phyloP scores from a whole-genome alignment of 768 basidiomycete genomes.

The Trametes gibbosa region DNA sequence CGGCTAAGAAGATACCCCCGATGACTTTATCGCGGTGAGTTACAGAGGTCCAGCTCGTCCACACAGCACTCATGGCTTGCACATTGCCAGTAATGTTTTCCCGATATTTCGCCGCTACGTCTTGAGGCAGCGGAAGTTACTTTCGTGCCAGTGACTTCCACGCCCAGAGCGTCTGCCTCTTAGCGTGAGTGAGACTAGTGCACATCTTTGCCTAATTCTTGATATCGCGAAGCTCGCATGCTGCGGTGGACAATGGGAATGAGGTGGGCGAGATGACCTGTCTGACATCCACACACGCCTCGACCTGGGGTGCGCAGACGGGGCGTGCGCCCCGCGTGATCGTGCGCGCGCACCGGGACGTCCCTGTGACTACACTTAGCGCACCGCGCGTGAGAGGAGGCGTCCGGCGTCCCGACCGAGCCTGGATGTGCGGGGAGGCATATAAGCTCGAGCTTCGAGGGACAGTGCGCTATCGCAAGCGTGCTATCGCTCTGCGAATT shows the following conservation, averaged over 20 bases:
- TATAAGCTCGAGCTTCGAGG: not conserved
- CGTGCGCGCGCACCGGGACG: not conserved
- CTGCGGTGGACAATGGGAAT: not conserved
- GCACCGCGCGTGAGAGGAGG: constrained; percentile 10
- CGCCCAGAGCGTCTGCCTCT: not conserved
- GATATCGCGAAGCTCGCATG: not conserved
- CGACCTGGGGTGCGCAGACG: not conserved
- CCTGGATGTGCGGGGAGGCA: not conserved
- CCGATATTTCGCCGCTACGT: not conserved
- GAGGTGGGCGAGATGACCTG: not conserved
- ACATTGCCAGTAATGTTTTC: not conserved
- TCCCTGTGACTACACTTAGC: constrained; percentile 7
- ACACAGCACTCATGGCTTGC: not conserved
- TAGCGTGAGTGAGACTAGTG: too few species aligned
- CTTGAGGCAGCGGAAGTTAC: not conserved
- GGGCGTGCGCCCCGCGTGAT: constrained; percentile 10
- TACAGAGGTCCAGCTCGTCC: not conserved
- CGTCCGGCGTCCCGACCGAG: not conserved
- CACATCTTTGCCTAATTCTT: not conserved
- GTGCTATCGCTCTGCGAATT: too few species aligned
- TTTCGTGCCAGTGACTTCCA: not conserved
- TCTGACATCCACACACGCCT: not conserved
- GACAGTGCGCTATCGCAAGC: not conserved
- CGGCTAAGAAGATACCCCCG: not conserved
- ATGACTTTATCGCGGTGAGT: constrained; percentile 6